Conservation (phyloP, 1,139 yeast species). For the Geotrichum cucujoidarum region DNA sequence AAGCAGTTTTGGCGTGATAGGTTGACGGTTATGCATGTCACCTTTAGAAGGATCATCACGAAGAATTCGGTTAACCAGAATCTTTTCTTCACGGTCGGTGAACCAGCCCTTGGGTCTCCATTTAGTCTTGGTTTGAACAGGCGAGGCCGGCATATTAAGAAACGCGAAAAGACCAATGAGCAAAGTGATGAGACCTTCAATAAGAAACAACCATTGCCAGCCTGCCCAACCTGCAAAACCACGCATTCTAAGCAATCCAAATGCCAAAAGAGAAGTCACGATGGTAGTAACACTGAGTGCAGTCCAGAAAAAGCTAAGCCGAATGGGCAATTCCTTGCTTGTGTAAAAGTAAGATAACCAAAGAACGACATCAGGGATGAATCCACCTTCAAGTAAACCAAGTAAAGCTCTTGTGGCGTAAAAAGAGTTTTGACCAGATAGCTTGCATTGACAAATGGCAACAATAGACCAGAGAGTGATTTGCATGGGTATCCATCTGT, state of each 20-base stretch:
- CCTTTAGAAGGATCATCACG: conserved; percentile 66
- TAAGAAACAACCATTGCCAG: conserved; percentile 57
- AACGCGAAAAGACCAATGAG: conserved; percentile 47
- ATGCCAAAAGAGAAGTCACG: conserved; percentile 38
- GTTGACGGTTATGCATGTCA: conserved; percentile 60
- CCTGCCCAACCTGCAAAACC: conserved; percentile 45
- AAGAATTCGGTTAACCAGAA: conserved; percentile 55
- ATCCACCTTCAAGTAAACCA: conserved; percentile 50
- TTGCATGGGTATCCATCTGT: conserved; percentile 49
- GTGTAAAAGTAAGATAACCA: conserved; percentile 53
- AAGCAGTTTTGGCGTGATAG: conserved; percentile 42
- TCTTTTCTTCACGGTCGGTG: conserved; percentile 51
- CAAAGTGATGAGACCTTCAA: conserved; percentile 52
- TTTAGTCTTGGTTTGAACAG: conserved; percentile 51
- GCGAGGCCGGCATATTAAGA: conserved; percentile 53
- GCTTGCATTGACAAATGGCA: conserved; percentile 43
- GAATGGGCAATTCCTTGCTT: conserved; percentile 43
- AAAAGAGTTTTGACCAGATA: conserved; percentile 36
- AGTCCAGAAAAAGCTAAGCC: conserved; percentile 46
- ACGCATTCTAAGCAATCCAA: conserved; percentile 39
- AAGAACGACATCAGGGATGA: conserved; percentile 47
- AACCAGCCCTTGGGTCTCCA: conserved; percentile 55
- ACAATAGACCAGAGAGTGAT: conserved; percentile 48
- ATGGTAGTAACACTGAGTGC: conserved; percentile 26
- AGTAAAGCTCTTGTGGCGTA: conserved; percentile 43